phyloP scores from a whole-genome alignment of 305 asterid species.

The Galium porrigens region DNA sequence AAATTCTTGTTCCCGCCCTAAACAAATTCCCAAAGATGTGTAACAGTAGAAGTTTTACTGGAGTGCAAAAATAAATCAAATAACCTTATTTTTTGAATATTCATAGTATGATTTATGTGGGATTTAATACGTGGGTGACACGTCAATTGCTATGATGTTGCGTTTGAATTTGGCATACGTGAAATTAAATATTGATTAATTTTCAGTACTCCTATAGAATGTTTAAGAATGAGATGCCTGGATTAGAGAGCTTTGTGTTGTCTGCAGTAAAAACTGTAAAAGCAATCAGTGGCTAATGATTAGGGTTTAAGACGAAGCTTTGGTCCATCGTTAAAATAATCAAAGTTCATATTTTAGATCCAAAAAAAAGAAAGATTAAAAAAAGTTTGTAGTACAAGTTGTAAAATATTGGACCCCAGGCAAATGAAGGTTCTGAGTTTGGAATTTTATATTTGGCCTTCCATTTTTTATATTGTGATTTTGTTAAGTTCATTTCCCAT shows the following conservation, averaged over 20 bases:
- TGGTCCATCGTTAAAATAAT: neutral
- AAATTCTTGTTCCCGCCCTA: slow-evolving; percentile 18
- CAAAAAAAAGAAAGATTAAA: neutral
- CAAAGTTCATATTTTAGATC: neutral
- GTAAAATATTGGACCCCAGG: neutral
- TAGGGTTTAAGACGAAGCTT: neutral
- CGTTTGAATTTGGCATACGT: neutral
- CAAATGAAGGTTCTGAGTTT: neutral
- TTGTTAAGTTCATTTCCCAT: neutral
- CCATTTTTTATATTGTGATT: neutral
- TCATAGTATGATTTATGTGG: neutral
- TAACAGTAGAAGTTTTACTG: neutral
- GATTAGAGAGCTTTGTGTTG: slow-evolving; percentile 1
- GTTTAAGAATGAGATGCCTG: neutral
- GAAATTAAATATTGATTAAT: neutral
- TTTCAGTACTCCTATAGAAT: neutral
- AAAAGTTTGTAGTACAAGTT: too few relatives aligned
- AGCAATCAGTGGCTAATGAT: slow-evolving; percentile 8
- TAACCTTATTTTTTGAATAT: neutral
- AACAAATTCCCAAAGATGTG: slow-evolving; percentile 6
- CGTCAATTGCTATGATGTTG: slow-evolving; percentile 8
- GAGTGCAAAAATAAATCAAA: neutral
- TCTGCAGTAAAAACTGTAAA: neutral
- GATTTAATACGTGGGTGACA: slow-evolving; percentile 7
- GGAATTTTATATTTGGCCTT: neutral